Base-by-base conservation (phyloP, 352 stramenopile genomes). In the Phytophthora pinifolia region DNA sequence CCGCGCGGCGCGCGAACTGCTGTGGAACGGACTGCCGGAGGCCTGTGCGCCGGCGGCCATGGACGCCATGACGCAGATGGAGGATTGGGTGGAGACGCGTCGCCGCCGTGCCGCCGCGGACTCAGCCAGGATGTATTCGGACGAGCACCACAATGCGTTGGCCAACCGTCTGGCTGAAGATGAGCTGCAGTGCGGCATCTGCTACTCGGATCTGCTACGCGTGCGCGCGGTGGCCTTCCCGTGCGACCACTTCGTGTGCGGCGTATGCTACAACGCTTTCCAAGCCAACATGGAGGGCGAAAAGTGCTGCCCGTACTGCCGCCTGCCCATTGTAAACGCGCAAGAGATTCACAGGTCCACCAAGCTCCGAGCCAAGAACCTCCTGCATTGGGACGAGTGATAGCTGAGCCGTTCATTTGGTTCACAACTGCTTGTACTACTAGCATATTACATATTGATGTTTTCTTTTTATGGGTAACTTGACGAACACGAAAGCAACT, bases 141-240 rank as follows among this genome's bases (percentile, higher is more conserved):
- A 79, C 15, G 67, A 70, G 9, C 74, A 74, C 13, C 76, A 89
- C 41, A 55, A 74, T 10, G 69, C 67, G 3, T 54, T 89, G 12
- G 79, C 76, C 13, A 74, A 57, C 17, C 61, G 79, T 30, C 50
- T 89, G 17, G 70, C 73, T 2, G 79, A 89, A 25, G 79, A 89
- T 61, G 71, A 83, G 13, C 47, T 89, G n/a, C 74, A 83, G 30
- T 89, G 79, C 62, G 87, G 76, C 10, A 89, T 89, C 50, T 89
- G 79, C 59, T 89, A 85, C 53, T 77, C 78, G 31, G 62, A 87
- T 43, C 49, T 89, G 13, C 54, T 83, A n/a, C 67, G 76, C 13
- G 73, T 76, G 17, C 63, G 74, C 30, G 66, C 74, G 0, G 70
- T 89, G 9, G 79, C 67, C 13, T 89, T 89, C 60, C 55, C 70